Base-by-base conservation (phyloP, 345 rosid species). In the Laguncularia racemosa region DNA sequence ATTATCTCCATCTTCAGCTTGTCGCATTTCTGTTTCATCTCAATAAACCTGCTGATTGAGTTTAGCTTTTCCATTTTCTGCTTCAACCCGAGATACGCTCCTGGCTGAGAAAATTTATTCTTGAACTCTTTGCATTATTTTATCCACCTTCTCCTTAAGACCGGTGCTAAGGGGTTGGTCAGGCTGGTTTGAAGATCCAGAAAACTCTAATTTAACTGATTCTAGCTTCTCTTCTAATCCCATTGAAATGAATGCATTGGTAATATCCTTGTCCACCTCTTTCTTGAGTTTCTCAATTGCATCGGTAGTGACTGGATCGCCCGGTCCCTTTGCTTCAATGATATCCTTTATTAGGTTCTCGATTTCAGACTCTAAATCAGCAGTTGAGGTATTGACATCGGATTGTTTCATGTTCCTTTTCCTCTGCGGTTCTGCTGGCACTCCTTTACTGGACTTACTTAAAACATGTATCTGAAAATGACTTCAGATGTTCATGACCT, bases 331-430 rank as follows among this genome's bases (percentile, higher is more conserved):
- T 47, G 85, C 91, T 65, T 78, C 73, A 69, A 78, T 61, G 60
- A 89, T 77, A 63, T 84, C 79, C 70, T 78, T 64, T 70, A 72
- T 84, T 72, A 89, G 76, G 56, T 80, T 77, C 71, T 81, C 86
- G 53, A 81, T 84, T 66, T 89, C 93, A 14, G 64, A 73, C 67
- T 77, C 84, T 73, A 89, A 74, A 60, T 81, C 81, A 46, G 60
- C 58, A 38, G 65, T 78, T 18, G 83, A 67, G 60, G 78, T 63
- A 52, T 45, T 77, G 45, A 74, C 73, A 1, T 64, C 61, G 47
- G 62, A 46, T 17, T 65, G 81, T 76, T 80, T 91, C 96, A 86
- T 86, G 73, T 79, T 86, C 60, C 68, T 4, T 74, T 81, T 89
- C 65, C 68, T 80, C 53, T 54, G 70, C 13, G 91, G 90, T 60